Percentiles rank a stretch among this genome's conserved stretches.
Conservation (phyloP, 2,329 filamentous ascomycete species). For the Lanzia echinophila region DNA sequence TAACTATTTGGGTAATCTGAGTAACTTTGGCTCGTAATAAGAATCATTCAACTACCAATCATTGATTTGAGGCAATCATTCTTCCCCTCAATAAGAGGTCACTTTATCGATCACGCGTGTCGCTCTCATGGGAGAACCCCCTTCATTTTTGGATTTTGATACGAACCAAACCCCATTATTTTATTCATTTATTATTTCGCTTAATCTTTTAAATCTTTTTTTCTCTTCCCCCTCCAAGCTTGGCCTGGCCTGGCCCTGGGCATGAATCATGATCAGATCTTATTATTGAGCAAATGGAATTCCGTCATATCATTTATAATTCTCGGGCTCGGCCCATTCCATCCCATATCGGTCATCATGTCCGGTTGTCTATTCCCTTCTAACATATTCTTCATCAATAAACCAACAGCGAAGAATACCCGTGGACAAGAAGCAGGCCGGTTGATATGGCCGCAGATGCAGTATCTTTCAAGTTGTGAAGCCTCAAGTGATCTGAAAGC, state of each 20-base stretch:
- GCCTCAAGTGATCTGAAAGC: conserved; percentile 9
- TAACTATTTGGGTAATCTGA: conserved; percentile 10
- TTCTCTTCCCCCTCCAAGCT: not conserved
- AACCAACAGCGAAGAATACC: not conserved
- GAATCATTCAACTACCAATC: conserved; percentile 22
- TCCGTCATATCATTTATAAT: conserved; percentile 7
- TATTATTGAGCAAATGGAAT: conserved; percentile 11
- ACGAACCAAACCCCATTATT: not conserved
- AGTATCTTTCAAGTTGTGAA: conserved; percentile 5
- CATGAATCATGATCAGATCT: not conserved
- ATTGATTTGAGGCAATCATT: conserved; percentile 24
- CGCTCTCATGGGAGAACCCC: conserved; percentile 6
- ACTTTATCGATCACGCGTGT: conserved; percentile 15
- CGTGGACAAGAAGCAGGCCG: conserved; percentile 1
- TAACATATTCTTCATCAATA: not conserved
- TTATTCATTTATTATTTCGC: not conserved
- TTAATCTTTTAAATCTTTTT: not conserved
- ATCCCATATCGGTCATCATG: not conserved
- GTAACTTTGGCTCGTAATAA: conserved; percentile 18
- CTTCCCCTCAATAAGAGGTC: conserved; percentile 5
- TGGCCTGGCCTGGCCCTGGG: not conserved
- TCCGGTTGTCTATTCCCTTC: not conserved
- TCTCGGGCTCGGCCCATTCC: not conserved
- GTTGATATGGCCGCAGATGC: conserved; percentile 8
- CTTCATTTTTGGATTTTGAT: no score